These are phyloP conservation scores for Triangularia verruculosa DNA, from an alignment of 2,329 filamentous ascomycete species.

Conservation along the genomic window DNA sequence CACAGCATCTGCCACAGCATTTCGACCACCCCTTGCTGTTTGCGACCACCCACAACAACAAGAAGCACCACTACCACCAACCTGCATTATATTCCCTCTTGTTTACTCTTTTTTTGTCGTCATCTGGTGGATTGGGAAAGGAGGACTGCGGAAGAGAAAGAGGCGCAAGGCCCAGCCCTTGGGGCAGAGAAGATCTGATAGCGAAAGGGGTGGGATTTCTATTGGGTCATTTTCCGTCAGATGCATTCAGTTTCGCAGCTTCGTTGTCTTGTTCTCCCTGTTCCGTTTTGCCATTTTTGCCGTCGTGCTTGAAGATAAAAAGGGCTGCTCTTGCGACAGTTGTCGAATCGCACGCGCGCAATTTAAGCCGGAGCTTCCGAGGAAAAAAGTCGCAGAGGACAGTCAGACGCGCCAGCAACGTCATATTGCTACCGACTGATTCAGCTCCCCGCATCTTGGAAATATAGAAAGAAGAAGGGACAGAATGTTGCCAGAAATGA, in stretches of 20 bases:
- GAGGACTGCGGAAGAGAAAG: background rate
- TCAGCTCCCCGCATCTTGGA: background rate
- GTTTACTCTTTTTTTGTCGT: background rate
- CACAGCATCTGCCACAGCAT: conserved; percentile 3
- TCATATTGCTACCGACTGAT: background rate
- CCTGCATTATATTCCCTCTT: background rate
- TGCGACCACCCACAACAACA: conserved; percentile 1
- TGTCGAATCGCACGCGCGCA: conserved; percentile 1
- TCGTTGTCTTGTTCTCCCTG: conserved; percentile 22
- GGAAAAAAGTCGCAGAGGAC: background rate
- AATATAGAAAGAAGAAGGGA: background rate
- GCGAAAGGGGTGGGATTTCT: background rate
- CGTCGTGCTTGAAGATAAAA: conserved; percentile 28
- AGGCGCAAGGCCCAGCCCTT: background rate
- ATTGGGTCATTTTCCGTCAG: background rate
- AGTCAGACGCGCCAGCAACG: background rate
- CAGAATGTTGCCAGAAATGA: conserved; percentile 31
- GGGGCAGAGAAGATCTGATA: background rate
- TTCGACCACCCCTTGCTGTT: background rate
- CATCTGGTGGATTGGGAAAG: background rate
- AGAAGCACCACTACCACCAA: background rate
- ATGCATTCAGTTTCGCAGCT: conserved; percentile 25
- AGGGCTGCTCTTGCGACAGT: conserved; percentile 13
- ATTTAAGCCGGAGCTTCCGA: conserved; percentile 1
- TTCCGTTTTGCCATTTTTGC: background rate